Base-by-base conservation (phyloP, 2,329 filamentous ascomycete species). In the Exophiala mesophila region DNA sequence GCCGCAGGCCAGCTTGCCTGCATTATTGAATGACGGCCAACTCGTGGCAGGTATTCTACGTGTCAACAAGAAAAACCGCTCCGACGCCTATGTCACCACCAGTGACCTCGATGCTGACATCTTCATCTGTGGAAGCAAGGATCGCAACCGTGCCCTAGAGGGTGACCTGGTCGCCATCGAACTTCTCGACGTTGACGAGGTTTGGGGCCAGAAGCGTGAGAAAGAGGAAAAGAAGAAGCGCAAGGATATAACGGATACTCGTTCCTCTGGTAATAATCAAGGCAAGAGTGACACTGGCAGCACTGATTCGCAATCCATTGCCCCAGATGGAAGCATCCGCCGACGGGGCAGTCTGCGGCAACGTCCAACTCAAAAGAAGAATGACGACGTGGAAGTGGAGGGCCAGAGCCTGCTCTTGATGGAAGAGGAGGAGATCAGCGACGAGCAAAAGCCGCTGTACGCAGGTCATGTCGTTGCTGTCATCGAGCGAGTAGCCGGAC, bases 221-320 rank as follows among this genome's bases (percentile, higher is more conserved):
- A 98, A 98, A 66, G 92, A 98, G 69, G 92, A 98, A 66, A 98
- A 98, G 78, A 98, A 98, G 80, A 98, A 97, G 73, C 86, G 92
- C 65, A 98, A 98, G 74, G 92, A 98, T 60, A 94, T 96, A 46
- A 94, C 88, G 23, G 92, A 97, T 62, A 89, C 87, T 45, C 82
- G 90, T 53, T 86, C 80, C 58, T 84, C 83, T 52, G 81, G 81
- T 49, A 81, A 77, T 57, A 76, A 80, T 63, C 50, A 47, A 20
- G 47, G 47, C 36, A 65, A 69, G 37, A 69, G 65, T 62, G 77
- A 84, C 61, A 76, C 77, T 52, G 71, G 72, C 41, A 67, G 71
- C 30, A 79, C 76, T 55, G 82, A 84, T 40, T 78, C 82, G 45
- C 76, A 76, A 55, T 68, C 72, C 45, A 65, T 73, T 51, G 74